Evolutionary conservation across 192 early-diverging fungal species (phyloP), one percentile per base, ranked within the genome.

Genomic region (Coemansia sp.): DNA sequence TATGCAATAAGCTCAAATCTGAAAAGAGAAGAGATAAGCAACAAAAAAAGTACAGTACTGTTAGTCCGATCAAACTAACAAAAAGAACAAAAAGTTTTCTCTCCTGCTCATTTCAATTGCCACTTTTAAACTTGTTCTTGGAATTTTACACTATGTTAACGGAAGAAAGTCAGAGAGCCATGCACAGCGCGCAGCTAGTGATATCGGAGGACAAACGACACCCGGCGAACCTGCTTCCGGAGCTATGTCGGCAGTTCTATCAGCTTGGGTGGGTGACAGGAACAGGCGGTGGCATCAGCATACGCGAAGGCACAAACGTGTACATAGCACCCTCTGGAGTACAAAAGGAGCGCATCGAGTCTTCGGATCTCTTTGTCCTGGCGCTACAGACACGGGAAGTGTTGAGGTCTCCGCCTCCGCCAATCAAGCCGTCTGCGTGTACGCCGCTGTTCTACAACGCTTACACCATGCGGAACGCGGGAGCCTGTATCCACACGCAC

Each of bases 401-500:
- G 1, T 56, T 98, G 38, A 86, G 90, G 14, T 73, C 90, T 21
- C 96, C 95, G 19, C 57, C 72, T 18, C 64, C 83, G 12, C 74
- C 82, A 1, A 67, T 87, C 30, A 96, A 92, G 67, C 93, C 90
- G 24, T 94, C 93, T 1, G 93, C 94, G 25, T 98, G 96, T 73
- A 95, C 93, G 6, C 96, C 96, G 5, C 82, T 98, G 24, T 98
- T 98, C 72, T 94, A 90, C 68, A 95, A 95, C 71, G 89, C 94
- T 12, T 97, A 93, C 81, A 87, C 87, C 22, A 78, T 93, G 85
- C 85, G 93, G 24, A 71, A 84, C 26, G 93, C 94, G 24, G 89
- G 89, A 28, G 92, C 93, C 4, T 97, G 94, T 82, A 94, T 98
- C 69, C 94, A 98, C 72, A 96, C 94, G 4, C 96, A 98, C 79